Evolutionary conservation across 2,329 filamentous ascomycete species (phyloP).

Genomic region (Aspergillus fumigatus): DNA sequence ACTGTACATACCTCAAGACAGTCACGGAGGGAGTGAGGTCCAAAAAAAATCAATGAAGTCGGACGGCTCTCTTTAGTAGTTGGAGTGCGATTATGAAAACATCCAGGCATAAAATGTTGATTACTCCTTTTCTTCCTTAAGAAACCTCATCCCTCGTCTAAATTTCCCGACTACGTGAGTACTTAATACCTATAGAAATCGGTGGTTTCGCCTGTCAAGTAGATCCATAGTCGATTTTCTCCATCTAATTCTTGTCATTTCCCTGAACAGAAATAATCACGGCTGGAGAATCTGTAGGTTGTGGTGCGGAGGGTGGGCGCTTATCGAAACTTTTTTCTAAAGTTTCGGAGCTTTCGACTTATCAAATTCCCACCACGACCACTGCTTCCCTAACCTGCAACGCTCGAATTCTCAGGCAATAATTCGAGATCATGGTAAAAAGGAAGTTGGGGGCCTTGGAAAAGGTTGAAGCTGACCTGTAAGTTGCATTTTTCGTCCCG

Average conservation of each 20-base stretch:
- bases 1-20: conserved; percentile 38
- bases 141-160: neutral
- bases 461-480: conserved; percentile 89
- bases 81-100: conserved; percentile 41
- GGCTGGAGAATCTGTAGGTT: neutral
- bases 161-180: too few species aligned
- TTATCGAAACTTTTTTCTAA: conserved; percentile 23
- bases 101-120: conserved; percentile 17
- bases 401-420: conserved; percentile 5
- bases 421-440: conserved; percentile 61
- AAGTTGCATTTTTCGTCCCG: conserved; percentile 26
- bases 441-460: conserved; percentile 87
- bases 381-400: conserved; percentile 79
- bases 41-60: conserved; percentile 34
- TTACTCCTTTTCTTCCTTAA: conserved; percentile 20
- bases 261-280: neutral
- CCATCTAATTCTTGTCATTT: neutral
- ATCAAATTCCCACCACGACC: conserved; percentile 9
- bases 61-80: conserved; percentile 39
- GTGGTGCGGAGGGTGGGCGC: conserved; percentile 10
- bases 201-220: neutral
- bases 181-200: neutral
- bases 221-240: neutral
- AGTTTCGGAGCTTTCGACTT: conserved; percentile 13
- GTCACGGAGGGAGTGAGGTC: conserved; percentile 35